Percentiles rank a stretch among this genome's conserved stretches.
phyloP scores from a whole-genome alignment of 345 rosid genomes.

The Salix suchowensis region DNA sequence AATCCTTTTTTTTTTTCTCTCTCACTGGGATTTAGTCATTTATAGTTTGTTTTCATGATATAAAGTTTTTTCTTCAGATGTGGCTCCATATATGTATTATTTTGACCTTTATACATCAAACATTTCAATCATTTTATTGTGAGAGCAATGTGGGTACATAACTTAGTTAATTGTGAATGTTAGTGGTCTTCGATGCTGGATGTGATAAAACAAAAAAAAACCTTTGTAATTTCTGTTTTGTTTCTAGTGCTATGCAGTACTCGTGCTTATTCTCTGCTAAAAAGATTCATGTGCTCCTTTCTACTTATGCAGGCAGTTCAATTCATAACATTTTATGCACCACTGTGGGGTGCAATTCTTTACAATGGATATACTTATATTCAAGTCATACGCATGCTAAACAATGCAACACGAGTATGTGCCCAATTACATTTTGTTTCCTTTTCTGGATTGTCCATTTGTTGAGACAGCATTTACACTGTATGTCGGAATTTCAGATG shows the following conservation, averaged over 20 bases:
- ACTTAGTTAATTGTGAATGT: neutral
- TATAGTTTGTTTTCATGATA: no score
- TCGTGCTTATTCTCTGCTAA: neutral
- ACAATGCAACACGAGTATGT: constrained; percentile 86
- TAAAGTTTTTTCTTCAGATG: no score
- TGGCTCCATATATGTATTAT: no score
- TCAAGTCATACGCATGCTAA: constrained; percentile 94
- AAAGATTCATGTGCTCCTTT: neutral
- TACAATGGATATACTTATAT: constrained; percentile 89
- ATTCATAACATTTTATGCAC: constrained; percentile 77
- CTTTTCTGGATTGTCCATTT: neutral
- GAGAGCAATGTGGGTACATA: neutral
- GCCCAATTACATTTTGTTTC: neutral
- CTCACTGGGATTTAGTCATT: no score
- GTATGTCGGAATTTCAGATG: constrained; percentile 51
- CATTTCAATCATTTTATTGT: neutral
- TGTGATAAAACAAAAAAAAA: neutral
- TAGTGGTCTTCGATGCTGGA: neutral
- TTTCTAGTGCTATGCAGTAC: neutral
- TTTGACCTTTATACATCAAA: no score
- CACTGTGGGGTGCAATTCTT: constrained; percentile 95
- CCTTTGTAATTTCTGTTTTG: neutral
- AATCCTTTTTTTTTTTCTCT: no score
- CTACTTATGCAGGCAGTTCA: constrained; percentile 71
- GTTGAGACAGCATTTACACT: constrained; percentile 6